Conservation (phyloP, 805 yeast genomes). For the Lachancea sp. region DNA sequence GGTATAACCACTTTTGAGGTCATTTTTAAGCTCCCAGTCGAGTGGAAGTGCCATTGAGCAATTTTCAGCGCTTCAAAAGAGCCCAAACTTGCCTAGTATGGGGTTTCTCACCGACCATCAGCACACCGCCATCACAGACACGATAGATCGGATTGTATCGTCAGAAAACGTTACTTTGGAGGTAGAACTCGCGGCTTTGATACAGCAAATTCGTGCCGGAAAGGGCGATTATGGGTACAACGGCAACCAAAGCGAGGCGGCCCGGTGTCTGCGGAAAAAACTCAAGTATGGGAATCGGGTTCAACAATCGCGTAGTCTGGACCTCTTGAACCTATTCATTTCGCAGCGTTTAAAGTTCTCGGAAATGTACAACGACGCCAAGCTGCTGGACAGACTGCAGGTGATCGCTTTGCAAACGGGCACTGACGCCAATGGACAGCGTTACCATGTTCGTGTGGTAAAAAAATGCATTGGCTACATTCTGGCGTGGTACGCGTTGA, state of each 20-base stretch:
- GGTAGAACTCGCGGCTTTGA: conserved; percentile 31
- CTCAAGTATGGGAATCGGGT: conserved; percentile 71
- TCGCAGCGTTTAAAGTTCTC: conserved; percentile 31
- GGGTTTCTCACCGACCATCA: conserved; percentile 54
- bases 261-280: conserved; percentile 82
- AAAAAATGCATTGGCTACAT: conserved; percentile 42
- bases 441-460: conserved; percentile 39
- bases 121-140: conserved; percentile 64
- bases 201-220: conserved; percentile 35
- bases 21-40: not conserved
- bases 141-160: conserved; percentile 45
- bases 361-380: conserved; percentile 58
- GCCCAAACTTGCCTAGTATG: conserved; percentile 30
- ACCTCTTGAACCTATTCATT: conserved; percentile 50
- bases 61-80: not conserved
- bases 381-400: conserved; percentile 56
- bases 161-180: conserved; percentile 30
- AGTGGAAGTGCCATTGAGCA: too few species aligned
- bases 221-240: conserved; percentile 25
- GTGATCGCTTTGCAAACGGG: conserved; percentile 17
- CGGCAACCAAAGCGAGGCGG: conserved; percentile 60
- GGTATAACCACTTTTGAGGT: not conserved
- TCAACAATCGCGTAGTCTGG: conserved; percentile 66
- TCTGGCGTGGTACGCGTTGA: conserved; percentile 60
- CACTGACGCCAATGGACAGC: conserved; percentile 31